These are phyloP conservation scores for Orbilia javanica DNA, from an alignment of 2,329 filamentous ascomycete species.

Conservation along the genomic window DNA sequence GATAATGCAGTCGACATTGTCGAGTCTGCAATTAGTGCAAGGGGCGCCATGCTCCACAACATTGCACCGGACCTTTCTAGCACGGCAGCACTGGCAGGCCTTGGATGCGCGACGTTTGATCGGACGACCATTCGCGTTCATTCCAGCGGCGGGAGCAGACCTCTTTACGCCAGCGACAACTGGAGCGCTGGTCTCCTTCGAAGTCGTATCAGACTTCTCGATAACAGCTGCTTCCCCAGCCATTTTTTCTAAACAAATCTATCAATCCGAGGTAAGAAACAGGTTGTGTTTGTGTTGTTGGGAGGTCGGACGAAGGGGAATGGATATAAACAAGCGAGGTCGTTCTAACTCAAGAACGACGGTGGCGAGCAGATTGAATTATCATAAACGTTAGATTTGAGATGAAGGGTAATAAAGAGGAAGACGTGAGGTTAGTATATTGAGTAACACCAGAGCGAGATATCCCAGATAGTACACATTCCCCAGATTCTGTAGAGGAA, in stretches of 20 bases:
- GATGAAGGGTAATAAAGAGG: not conserved
- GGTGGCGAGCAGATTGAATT: constrained; percentile 7
- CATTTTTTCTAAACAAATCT: constrained; percentile 26
- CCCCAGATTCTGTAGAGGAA: constrained; percentile 42
- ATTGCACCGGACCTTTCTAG: constrained; percentile 92
- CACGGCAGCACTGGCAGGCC: constrained; percentile 88
- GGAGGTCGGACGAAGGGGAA: constrained; percentile 51
- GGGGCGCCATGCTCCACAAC: constrained; percentile 87
- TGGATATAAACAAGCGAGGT: constrained; percentile 22
- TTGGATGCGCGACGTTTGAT: constrained; percentile 90
- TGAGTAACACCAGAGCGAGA: constrained; percentile 57
- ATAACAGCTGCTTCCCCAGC: constrained; percentile 28
- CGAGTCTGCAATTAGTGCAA: constrained; percentile 87
- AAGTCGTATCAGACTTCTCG: constrained; percentile 10
- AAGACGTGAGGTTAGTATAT: constrained; percentile 40
- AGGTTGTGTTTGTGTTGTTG: constrained; percentile 43
- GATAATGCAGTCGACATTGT: constrained; percentile 81
- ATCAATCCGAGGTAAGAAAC: not conserved
- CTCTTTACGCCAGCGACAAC: constrained; percentile 66
- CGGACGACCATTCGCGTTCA: constrained; percentile 69
- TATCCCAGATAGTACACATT: constrained; percentile 59
- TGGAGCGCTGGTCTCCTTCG: constrained; percentile 20
- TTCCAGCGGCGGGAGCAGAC: constrained; percentile 71
- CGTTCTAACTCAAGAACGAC: not conserved
- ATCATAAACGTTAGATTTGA: constrained; percentile 35